A percentile compares a stretch with the other conserved stretches of the same genome.
phyloP scores from a whole-genome alignment of 768 basidiomycete genomes.

The Lactarius hengduanensis region DNA sequence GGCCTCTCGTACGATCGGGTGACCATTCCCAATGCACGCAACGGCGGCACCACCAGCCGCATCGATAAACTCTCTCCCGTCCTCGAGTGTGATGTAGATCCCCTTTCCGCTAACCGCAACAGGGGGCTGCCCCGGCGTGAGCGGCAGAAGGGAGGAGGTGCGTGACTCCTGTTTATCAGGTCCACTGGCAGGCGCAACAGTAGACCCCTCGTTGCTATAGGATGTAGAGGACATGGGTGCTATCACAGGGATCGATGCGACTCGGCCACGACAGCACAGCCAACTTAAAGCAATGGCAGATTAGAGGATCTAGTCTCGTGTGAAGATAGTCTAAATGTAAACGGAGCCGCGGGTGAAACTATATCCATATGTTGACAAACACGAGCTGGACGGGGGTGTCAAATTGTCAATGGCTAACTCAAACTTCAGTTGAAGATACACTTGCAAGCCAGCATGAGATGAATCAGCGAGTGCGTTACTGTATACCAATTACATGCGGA shows the following conservation, averaged over 20 bases:
- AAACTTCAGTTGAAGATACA: background rate
- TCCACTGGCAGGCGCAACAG: background rate
- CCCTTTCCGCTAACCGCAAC: constrained; percentile 66
- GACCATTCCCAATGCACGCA: constrained; percentile 68
- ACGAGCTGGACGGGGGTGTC: background rate
- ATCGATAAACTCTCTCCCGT: constrained; percentile 70
- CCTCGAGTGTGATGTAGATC: constrained; percentile 67
- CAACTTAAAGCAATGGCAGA: background rate
- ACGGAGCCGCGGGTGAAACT: background rate
- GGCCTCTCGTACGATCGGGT: constrained; percentile 69
- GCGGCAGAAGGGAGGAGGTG: constrained; percentile 34
- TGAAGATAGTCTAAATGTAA: background rate
- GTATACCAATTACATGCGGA: too few relatives aligned
- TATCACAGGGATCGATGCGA: background rate
- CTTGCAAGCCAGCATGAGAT: background rate
- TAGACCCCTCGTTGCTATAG: background rate
- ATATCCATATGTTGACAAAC: background rate
- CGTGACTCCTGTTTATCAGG: background rate
- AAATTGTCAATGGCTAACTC: background rate
- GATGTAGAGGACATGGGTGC: constrained; percentile 2
- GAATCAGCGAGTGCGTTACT: background rate
- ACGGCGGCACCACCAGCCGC: constrained; percentile 86
- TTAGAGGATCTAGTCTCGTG: background rate
- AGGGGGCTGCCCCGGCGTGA: constrained; percentile 73
- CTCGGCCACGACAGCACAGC: background rate